Evolutionary conservation across 352 stramenopile genomes (phyloP).

Genomic region (Phytophthora pini): DNA sequence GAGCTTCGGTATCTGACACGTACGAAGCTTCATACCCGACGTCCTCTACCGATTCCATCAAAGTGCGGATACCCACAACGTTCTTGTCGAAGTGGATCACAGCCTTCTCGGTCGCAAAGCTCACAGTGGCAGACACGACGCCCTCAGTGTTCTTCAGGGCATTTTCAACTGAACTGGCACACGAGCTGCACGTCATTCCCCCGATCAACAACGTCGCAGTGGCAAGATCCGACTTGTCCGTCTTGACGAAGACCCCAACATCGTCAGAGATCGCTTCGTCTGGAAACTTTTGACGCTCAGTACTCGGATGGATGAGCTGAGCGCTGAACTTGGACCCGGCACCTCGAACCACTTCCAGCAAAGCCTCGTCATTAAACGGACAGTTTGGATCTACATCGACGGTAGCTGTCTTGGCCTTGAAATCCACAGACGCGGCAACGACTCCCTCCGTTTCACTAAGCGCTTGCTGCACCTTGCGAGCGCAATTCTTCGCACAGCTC

Average conservation of each 20-base stretch:
- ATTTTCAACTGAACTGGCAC: conserved; percentile 81
- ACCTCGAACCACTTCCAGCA: conserved; percentile 59
- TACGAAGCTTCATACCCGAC: conserved; percentile 27
- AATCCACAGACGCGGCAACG: conserved; percentile 72
- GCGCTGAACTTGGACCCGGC: conserved; percentile 37
- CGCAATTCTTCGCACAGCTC: conserved; percentile 73
- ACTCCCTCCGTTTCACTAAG: conserved; percentile 67
- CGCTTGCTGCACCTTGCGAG: conserved; percentile 72
- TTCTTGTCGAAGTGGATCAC: conserved; percentile 71
- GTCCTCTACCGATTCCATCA: conserved; percentile 85
- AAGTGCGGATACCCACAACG: conserved; percentile 57
- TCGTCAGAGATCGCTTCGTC: background rate
- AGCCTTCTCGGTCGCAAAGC: conserved; percentile 82
- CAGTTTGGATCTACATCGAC: conserved; percentile 68
- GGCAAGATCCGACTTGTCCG: conserved; percentile 36
- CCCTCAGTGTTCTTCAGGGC: conserved; percentile 64
- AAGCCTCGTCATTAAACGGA: conserved; percentile 61
- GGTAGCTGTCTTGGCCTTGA: conserved; percentile 58
- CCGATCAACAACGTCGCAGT: conserved; percentile 67
- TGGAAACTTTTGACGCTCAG: background rate
- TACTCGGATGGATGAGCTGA: conserved; percentile 15
- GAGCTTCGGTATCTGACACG: conserved; percentile 61
- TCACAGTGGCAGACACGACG: conserved; percentile 73
- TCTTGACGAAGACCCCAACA: background rate
- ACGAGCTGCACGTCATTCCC: conserved; percentile 93